Evolutionary conservation across 2,329 filamentous ascomycete genomes (phyloP), one percentile per base, ranked within the genome.

Genomic region (Pseudocercospora musae): DNA sequence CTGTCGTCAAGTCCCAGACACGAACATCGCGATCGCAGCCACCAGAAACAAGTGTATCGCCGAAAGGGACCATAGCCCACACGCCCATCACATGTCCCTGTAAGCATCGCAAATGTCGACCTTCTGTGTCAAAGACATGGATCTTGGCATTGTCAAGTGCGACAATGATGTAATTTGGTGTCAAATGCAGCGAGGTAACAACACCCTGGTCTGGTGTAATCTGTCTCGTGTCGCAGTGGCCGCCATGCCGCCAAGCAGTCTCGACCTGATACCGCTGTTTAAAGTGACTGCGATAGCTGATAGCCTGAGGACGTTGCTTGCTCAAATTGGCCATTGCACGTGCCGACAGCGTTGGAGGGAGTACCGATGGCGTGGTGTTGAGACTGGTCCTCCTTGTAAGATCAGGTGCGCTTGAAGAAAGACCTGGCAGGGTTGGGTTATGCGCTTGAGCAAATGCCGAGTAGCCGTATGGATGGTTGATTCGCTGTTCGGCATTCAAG

Each of bases 41-140:
- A 71, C 95, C 95, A 71, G 92, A 97, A 63, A 99, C 95, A 64
- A 99, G 83, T 58, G 91, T 89, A 75, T 99, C 94, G 63, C 91
- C 94, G 91, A 93, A 97, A 6, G 95, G 95, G 23, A 99, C 92
- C 94, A 99, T 98, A 54, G 95, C 95, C 95, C 95, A 99, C 20
- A 99, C 95, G 44, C 95, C 95, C 95, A 99, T 99, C 49, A 98
- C 91, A 79, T 99, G 95, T 10, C 95, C 95, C 73, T 95, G 89
- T 27, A 99, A 80, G 2, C 92, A 96, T 75, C 92, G 91, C 70
- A 96, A 88, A 67, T 92, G 87, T 69, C 92, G 88, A 33, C 95
- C 95, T 68, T 95, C 87, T 0, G 92, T 93, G 75, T 98, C 91
- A 74, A 98, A 99, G 25, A 99, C 93, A 77, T 99, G 95, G 50